Conservation (phyloP, 345 rosid species). For the Leavenworthia alabamica region DNA sequence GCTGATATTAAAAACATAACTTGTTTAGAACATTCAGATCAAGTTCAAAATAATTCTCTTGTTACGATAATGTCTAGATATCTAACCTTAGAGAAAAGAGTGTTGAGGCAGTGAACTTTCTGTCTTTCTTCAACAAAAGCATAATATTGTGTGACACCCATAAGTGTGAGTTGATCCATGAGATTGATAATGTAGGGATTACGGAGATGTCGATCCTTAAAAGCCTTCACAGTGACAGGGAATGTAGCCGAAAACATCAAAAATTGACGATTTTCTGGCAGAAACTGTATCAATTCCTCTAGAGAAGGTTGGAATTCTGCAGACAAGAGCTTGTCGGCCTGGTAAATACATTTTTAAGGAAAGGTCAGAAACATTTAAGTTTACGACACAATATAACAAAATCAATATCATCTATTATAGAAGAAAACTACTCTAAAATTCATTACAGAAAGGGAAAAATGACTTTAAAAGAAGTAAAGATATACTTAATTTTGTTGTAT, state of each 20-base stretch:
- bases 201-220: conserved; percentile 78
- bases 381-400: conserved; percentile 10
- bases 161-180: conserved; percentile 96
- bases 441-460: background rate
- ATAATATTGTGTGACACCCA: conserved; percentile 94
- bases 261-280: conserved; percentile 77
- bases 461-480: background rate
- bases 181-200: conserved; percentile 92
- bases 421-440: background rate
- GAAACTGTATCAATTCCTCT: conserved; percentile 85
- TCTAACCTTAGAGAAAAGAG: conserved; percentile 94
- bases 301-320: conserved; percentile 97
- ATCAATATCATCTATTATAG: background rate
- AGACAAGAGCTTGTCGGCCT: conserved; percentile 99
- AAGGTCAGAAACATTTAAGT: conserved; percentile 35
- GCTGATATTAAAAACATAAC: conserved; percentile 39
- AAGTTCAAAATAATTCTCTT: background rate
- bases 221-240: conserved; percentile 97
- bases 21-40: conserved; percentile 2
- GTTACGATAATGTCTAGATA: background rate
- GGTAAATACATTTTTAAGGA: conserved; percentile 22
- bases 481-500: background rate
- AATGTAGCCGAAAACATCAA: conserved; percentile 98
- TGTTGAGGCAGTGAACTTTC: conserved; percentile 99
- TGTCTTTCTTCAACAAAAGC: conserved; percentile 99